Percentiles rank a stretch among this genome's conserved stretches.
These are phyloP conservation scores for Carex cristatella DNA, from an alignment of 176 grass and related monocot species.

Conservation along the genomic window DNA sequence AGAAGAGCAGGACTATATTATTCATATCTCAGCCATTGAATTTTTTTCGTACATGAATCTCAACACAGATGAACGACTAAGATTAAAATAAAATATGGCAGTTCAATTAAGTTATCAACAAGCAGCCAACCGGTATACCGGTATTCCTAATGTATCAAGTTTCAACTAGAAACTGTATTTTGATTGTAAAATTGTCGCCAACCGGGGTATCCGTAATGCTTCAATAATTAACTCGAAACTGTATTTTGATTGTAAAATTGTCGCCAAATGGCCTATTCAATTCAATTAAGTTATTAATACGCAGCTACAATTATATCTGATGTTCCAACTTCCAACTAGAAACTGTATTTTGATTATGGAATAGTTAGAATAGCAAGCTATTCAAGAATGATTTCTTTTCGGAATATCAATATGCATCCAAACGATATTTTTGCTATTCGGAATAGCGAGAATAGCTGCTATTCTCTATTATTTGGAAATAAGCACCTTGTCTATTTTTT, in stretches of 20 bases:
- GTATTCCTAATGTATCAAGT: not conserved
- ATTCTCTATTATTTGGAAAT: too few species aligned
- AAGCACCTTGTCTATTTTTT: too few species aligned
- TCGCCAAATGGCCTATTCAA: not conserved
- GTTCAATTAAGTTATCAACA: not conserved
- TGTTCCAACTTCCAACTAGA: constrained; percentile 1
- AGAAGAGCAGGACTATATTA: too few species aligned
- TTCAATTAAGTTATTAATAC: not conserved
- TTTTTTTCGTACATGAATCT: too few species aligned
- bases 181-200: not conserved
- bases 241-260: not conserved
- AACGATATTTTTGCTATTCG: too few species aligned
- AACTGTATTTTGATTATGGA: not conserved
- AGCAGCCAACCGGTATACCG: not conserved
- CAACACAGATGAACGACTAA: too few species aligned
- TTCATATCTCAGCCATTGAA: too few species aligned
- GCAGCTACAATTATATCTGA: not conserved
- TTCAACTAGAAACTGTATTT: constrained; percentile 2
- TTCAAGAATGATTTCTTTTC: too few species aligned
- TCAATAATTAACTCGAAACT: constrained; percentile 1
- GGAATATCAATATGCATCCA: too few species aligned
- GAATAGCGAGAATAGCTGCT: too few species aligned
- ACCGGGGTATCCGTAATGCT: not conserved
- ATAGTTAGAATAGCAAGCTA: too few species aligned
- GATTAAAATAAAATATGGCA: not conserved